Evolutionary conservation across 139 green algal species (phyloP), one percentile per base, ranked within the genome.

Genomic region (Picochlorum sp.): DNA sequence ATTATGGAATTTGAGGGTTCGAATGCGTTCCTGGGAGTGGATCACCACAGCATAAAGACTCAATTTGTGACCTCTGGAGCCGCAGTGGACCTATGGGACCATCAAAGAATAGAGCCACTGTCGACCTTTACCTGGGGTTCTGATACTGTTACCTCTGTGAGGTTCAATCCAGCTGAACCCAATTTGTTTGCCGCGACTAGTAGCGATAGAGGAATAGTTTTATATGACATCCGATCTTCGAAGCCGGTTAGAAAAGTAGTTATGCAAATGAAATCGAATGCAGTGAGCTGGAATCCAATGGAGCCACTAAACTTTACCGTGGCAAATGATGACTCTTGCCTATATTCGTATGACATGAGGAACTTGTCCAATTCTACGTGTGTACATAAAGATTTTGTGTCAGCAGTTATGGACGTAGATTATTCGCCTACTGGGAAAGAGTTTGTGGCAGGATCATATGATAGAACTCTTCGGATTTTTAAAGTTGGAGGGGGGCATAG

Each of bases 271-370:
- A 81, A 79, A 33, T 77, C 55, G 57, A 99, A 99, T 52, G 80
- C 81, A 5, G 50, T 98, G 22, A 78, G 78, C 0, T 99, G 93
- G 91, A 98, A 99, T 69, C 93, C 93, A 1, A 89, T 95, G 78
- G 93, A 98, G 69, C 72, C 93, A 2, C 93, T 99, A 76, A 98
- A 98, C 81, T 98, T 99, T 74, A 93, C 82, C 20, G 78, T 74
- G 8, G 92, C 89, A 29, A 95, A 86, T 61, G 92, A 99, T 73
- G 93, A 99, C 77, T 92, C 81, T 76, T 85, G 79, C 70, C 74
- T 94, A 36, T 99, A 99, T 70, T 92, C 81, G 1, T 99, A 90
- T 49, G 93, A 99, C 78, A 98, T 99, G 89, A 83, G 93, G 31
- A 87, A 83, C 57, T 74, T 99, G 31, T 24, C 69, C 13, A 73